Percentiles rank a stretch among this genome's conserved stretches.
Evolutionary conservation across 2,329 filamentous ascomycete genomes (phyloP).

Genomic region (Talaromyces sp.): DNA sequence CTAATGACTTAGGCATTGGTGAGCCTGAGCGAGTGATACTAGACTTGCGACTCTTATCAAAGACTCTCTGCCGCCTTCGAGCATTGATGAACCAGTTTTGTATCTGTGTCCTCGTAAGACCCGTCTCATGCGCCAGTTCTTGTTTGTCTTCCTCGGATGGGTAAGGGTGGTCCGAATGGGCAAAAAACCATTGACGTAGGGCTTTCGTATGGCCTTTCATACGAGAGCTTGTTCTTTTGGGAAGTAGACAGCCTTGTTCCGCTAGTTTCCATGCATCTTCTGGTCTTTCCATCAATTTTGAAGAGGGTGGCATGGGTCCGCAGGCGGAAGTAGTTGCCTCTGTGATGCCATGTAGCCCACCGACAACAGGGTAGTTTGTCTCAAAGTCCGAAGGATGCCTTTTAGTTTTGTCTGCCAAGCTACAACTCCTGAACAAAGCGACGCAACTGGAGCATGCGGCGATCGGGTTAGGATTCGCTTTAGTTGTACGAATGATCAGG

Average conservation of each 20-base stretch:
- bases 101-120: slow-evolving; percentile 46
- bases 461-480: slow-evolving; percentile 50
- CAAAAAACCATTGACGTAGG: slow-evolving; percentile 47
- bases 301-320: neutral
- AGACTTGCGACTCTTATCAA: slow-evolving; percentile 28
- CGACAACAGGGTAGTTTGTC: slow-evolving; percentile 47
- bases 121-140: slow-evolving; percentile 42
- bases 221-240: slow-evolving; percentile 22
- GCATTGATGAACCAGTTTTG: slow-evolving; percentile 54
- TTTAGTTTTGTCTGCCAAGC: slow-evolving; percentile 46
- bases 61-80: slow-evolving; percentile 46
- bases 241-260: neutral
- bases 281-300: too few relatives aligned
- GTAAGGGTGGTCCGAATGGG: slow-evolving; percentile 48
- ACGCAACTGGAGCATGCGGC: slow-evolving; percentile 51
- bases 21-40: slow-evolving; percentile 38
- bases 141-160: slow-evolving; percentile 48
- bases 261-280: neutral
- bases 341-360: slow-evolving; percentile 49
- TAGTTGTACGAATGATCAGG: slow-evolving; percentile 47
- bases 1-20: slow-evolving; percentile 35
- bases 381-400: slow-evolving; percentile 48
- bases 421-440: slow-evolving; percentile 51
- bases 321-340: slow-evolving; percentile 30
- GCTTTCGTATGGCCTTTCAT: slow-evolving; percentile 31